Evolutionary conservation across 2,329 filamentous ascomycete genomes (phyloP), one percentile per base, ranked within the genome.

Genomic region (Hypoxylon sp.): DNA sequence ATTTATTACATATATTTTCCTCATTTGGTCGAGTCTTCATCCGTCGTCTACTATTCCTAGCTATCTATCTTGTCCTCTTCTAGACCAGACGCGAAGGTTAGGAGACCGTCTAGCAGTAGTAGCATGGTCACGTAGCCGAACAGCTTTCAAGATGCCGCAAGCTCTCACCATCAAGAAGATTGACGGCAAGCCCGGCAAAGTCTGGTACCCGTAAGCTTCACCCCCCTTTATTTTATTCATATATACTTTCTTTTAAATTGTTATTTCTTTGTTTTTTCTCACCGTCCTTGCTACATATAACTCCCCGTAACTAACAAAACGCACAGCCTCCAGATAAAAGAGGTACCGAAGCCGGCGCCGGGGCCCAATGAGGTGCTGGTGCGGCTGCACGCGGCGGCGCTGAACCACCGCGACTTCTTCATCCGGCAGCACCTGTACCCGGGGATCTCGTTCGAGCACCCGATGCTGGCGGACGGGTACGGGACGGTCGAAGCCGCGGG

Each of bases 341-440:
- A 86, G 27, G 76, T 88, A 13, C 82, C 88, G 53, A 80, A 82
- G 62, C 89, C 89, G 21, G 79, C 78, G 1, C 88, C 88, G 0
- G 82, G 84, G 21, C 83, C 84, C 13, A 80, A 80, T 61, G 83
- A 97, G 73, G 79, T 97, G 64, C 80, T 96, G 5, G 79, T 98
- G 61, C 86, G 85, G 69, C 80, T 98, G 70, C 83, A 84, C 29
- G 90, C 92, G 48, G 90, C 88, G 1, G 89, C 94, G 11, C 86
- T 98, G 47, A 98, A 98, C 79, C 95, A 98, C 79, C 90, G 93
- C 68, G 95, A 98, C 75, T 86, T 96, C 67, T 98, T 97, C 79
- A 90, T 96, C 75, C 90, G 94, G 51, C 92, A 95, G 74, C 89
- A 93, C 71, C 86, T 96, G 35, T 98, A 98, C 79, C 94, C 94